Base-by-base conservation (phyloP, 164 flowering plant species). In the Vitis amurensis region DNA sequence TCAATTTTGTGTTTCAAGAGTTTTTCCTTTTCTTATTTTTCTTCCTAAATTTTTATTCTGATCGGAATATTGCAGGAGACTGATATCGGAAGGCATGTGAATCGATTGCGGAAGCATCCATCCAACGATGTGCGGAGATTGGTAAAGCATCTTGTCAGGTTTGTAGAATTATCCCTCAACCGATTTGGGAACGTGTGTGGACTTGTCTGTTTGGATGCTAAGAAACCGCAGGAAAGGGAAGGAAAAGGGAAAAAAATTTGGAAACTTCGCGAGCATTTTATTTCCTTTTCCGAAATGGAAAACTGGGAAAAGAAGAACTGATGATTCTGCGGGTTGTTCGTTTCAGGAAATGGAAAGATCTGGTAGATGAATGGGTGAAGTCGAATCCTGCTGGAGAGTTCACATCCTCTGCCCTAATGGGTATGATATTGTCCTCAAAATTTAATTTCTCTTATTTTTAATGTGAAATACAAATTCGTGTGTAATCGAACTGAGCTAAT, bases 321-420 rank as follows among this genome's bases (percentile, higher is more conserved):
- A 19, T 37, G 31, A 16, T 14, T 9, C 55, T 66, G 23, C 3
- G 69, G 27, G 50, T 74, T 55, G 50, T 30, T 79, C 47, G 71
- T 58, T 59, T 66, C 82, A 96, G 99, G 79, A 96, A 87, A 79
- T 93, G 99, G 99, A 96, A 92, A 73, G 94, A 87, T 23, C 72
- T 85, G 57, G 99, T 96, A n/a, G 98, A 93, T 77, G 91, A 93
- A 71, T 92, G 97, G 97, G 94, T 93, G 78, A 91, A 73, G 76
- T 67, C 73, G 67, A 85, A 85, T 73, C 73, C 74, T 23, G 77
- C 87, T 10, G 84, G 87, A 48, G 88, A 79, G 47, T 64, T 17
- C 16, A 79, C 79, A 58, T 71, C 90, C 16, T 68, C 87, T 55
- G 60, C 84, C 12, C 73, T 83, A 9, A 80, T 83, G 61, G 89